These are phyloP conservation scores for Chytridium lagenaria DNA, from an alignment of 371 early-diverging fungal species.

Conservation along the genomic window DNA sequence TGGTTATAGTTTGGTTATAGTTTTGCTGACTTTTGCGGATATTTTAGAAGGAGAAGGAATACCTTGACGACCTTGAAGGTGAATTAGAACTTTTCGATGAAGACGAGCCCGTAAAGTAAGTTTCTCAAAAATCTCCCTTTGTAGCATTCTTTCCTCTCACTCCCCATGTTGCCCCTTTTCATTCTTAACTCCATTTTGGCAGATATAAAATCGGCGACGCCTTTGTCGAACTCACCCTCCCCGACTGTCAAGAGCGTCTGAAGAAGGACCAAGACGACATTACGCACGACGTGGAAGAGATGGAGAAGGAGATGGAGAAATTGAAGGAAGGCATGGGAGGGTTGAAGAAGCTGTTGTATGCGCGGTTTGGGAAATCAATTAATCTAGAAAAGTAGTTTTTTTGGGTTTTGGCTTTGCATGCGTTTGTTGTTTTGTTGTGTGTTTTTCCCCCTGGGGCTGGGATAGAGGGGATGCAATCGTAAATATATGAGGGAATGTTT, in stretches of 20 bases:
- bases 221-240: conserved; percentile 75
- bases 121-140: conserved; percentile 1
- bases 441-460: neutral
- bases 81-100: conserved; percentile 95
- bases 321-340: conserved; percentile 78
- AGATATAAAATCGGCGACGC: conserved; percentile 90
- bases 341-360: conserved; percentile 86
- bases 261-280: conserved; percentile 61
- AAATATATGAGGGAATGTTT: no score
- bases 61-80: conserved; percentile 85
- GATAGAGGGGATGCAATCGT: neutral
- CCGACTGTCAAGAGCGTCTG: conserved; percentile 72
- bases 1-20: neutral
- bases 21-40: neutral
- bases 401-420: neutral
- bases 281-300: conserved; percentile 49
- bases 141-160: no score
- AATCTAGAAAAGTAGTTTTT: conserved; percentile 77
- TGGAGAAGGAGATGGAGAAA: conserved; percentile 67
- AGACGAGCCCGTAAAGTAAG: conserved; percentile 81
- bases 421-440: no score
- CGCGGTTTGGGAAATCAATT: conserved; percentile 90
- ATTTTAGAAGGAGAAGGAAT: conserved; percentile 79
- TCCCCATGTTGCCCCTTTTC: neutral
- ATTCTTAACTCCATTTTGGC: neutral